Conservation (phyloP, 2,329 filamentous ascomycete genomes). For the Microsporum ferrugineum region DNA sequence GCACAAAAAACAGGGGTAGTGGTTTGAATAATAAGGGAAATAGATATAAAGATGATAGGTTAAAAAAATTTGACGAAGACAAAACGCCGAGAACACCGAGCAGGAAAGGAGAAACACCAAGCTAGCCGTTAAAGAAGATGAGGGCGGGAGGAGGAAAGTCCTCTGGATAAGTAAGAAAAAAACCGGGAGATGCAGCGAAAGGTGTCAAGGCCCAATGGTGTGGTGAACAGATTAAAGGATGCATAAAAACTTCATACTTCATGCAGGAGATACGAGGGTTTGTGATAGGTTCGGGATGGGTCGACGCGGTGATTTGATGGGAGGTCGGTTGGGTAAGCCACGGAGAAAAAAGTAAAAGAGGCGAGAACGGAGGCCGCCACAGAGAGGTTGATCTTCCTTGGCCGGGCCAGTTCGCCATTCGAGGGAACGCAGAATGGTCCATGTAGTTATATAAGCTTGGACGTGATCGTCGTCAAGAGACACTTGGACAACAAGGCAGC, state of each 20-base stretch:
- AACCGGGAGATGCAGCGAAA: neutral
- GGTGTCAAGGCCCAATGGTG: neutral
- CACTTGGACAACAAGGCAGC: neutral
- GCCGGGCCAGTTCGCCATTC: neutral
- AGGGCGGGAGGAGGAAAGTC: neutral
- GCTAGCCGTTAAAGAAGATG: neutral
- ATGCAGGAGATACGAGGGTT: conserved; percentile 1
- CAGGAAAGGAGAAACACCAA: neutral
- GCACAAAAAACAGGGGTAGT: neutral
- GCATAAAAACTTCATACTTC: neutral
- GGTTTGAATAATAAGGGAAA: neutral
- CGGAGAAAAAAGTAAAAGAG: neutral
- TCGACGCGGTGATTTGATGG: neutral
- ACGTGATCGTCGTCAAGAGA: neutral
- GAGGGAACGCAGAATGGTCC: neutral
- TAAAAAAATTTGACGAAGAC: neutral
- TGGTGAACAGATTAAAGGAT: neutral
- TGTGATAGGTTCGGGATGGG: neutral
- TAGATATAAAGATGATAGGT: neutral
- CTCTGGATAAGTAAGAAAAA: neutral
- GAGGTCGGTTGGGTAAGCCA: neutral
- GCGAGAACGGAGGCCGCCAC: neutral
- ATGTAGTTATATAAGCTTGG: neutral
- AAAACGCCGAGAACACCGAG: neutral
- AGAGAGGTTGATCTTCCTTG: neutral